Evolutionary conservation across 2,329 filamentous ascomycete species (phyloP), one percentile per base, ranked within the genome.

Genomic region (Sporothrix brasiliensis): DNA sequence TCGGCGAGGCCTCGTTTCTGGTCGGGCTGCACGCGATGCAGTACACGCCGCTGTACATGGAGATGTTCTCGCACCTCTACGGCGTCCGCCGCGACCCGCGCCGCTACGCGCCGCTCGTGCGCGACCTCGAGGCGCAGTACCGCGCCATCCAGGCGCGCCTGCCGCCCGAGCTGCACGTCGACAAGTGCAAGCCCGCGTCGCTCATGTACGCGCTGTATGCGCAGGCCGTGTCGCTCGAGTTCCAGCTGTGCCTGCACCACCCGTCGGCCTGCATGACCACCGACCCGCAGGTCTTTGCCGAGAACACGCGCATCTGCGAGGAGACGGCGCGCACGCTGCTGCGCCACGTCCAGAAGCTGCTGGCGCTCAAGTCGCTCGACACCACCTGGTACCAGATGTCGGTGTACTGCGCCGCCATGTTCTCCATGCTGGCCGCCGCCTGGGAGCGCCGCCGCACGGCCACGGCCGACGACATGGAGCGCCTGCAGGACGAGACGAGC

Each of bases 21-120:
- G 86, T 91, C 30, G 91, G 88, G 6, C 83, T 93, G 16, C 85
- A 87, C 65, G 86, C 85, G 27, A 89, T 89, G 77, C 90, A 88
- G 74, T 83, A 91, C 65, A 82, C 88, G 0, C 87, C 88, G 1
- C 82, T 92, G 21, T 89, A 88, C 73, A 85, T 93, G 76, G 89
- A 94, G 72, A 86, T 96, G 79, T 93, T 91, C 77, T 86, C 87
- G 74, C 89, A 87, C 52, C 86, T 96, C n/a, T 94, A 94, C 80
- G 86, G 90, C 56, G 87, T 92, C 13, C 85, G 86, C 44, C 84
- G 87, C 67, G 86, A 89, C 54, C 83, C 88, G 0, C 83, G 81
- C n/a, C 84, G 82, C 47, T 94, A 95, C 77, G 80, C 88, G 47
- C 80, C 84, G 2, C 85, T 87, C 2, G 84, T 95, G 41, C 84